Base-by-base conservation (phyloP, 306 rosid genomes). In the Trifolium dubium region DNA sequence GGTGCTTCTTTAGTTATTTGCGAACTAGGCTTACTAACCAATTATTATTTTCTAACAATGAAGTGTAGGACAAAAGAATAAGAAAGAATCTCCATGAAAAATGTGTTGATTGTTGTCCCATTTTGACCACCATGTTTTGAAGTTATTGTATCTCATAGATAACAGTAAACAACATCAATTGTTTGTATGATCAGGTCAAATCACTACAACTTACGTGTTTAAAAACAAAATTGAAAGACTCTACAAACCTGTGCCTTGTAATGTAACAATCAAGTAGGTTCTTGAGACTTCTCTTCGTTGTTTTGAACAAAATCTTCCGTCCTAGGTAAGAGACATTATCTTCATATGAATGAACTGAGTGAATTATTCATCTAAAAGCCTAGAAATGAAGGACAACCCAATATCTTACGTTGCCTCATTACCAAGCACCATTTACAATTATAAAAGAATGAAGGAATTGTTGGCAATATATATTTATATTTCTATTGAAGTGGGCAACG, bases 221-320 rank as follows among this genome's bases (percentile, higher is more conserved):
- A 43, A 46, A 70, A 47, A 61, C 60, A 66, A 18, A 6, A 61
- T 67, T 19, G 13, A 74, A 34, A 66, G 54, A 80, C 47, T 79
- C 63, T 80, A 72, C 54, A 71, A 62, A 85, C 92, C 92, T 83
- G 81, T 64, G 62, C 78, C 83, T 74, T 60, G 82, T 47, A 59
- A 64, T 69, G 31, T 15, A 10, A 77, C 71, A 31, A 66, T 83
- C 79, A 47, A 56, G 62, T 55, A 61, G 73, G 71, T 80, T 73
- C 84, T 67, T 77, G 80, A 54, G 70, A 72, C 70, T 70, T 77
- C 75, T 75, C 90, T 15, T 73, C 51, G 43, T 54, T 35, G 53
- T 79, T 78, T 79, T 67, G 86, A 77, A 56, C 78, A 54, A 51
- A 60, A 56, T 84, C 87, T 76, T 78, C 80, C 75, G 30, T 65